Evolutionary conservation across 148 eudicot species (phyloP).

Genomic region (Tetragonia tetragonoides): DNA sequence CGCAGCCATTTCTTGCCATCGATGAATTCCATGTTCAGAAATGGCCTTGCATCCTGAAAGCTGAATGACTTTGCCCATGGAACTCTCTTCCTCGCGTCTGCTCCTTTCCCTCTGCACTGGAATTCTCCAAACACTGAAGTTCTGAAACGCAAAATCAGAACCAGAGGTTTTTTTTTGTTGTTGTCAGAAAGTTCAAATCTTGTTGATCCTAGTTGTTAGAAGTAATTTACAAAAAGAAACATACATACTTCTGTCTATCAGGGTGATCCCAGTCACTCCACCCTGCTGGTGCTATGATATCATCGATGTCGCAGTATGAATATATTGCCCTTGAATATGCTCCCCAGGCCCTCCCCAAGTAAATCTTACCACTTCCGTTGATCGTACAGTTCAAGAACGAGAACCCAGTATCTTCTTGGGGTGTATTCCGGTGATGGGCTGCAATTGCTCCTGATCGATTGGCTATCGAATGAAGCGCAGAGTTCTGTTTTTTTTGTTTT

Average conservation of each 20-base stretch:
- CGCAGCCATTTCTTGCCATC: conserved; percentile 77
- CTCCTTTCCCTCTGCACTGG: conserved; percentile 69
- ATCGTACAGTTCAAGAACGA: conserved; percentile 80
- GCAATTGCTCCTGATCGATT: conserved; percentile 71
- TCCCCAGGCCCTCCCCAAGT: conserved; percentile 94
- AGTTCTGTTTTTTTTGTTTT: conserved; percentile 39
- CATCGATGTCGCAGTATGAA: conserved; percentile 56
- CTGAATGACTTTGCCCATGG: conserved; percentile 59
- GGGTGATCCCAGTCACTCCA: conserved; percentile 82
- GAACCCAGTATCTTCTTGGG: conserved; percentile 66
- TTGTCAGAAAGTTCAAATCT: background rate
- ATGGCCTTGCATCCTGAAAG: conserved; percentile 47
- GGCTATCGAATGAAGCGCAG: conserved; percentile 57
- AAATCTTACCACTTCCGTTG: conserved; percentile 51
- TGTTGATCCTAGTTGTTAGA: background rate
- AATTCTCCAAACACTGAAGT: conserved; percentile 80
- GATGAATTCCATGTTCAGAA: conserved; percentile 56
- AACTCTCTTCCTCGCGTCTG: conserved; percentile 47
- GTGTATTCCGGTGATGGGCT: conserved; percentile 66
- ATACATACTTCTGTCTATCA: conserved; percentile 45
- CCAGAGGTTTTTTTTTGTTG: background rate
- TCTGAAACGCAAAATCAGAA: conserved; percentile 26
- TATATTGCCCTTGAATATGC: conserved; percentile 64
- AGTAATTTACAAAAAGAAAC: background rate
- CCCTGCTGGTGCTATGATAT: conserved; percentile 57